Conservation (phyloP, 1,284 basidiomycete species). For the Ceratobasidium sp. region DNA sequence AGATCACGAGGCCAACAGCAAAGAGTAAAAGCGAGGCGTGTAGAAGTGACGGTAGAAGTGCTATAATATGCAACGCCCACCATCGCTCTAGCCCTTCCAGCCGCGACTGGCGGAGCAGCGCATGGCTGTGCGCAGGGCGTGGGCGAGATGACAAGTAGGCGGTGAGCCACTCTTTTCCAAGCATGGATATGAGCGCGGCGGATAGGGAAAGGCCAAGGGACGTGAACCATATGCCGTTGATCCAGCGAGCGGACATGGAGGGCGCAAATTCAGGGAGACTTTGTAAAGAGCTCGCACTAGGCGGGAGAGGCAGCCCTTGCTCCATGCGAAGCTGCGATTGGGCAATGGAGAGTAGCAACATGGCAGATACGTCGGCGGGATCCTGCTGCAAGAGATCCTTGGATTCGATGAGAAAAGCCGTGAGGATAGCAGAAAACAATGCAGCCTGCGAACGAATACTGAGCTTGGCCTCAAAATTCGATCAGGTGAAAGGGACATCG, state of each 20-base stretch:
- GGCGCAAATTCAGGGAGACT: not conserved
- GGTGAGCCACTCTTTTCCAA: slow-evolving; percentile 42
- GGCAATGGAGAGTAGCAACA: not conserved
- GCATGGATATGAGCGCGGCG: slow-evolving; percentile 25
- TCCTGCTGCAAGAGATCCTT: slow-evolving; percentile 14
- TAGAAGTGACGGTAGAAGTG: slow-evolving; percentile 19
- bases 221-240: slow-evolving; percentile 37
- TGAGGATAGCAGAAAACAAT: slow-evolving; percentile 37
- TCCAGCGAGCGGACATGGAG: slow-evolving; percentile 2
- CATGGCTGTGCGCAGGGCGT: slow-evolving; percentile 11
- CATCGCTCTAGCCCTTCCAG: slow-evolving; percentile 23
- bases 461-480: not conserved
- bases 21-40: slow-evolving; percentile 30
- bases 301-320: not conserved
- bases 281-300: not conserved
- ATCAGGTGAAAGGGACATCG: not conserved
- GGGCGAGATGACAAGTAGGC: slow-evolving; percentile 15
- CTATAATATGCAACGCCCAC: slow-evolving; percentile 32
- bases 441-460: slow-evolving; percentile 5
- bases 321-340: slow-evolving; percentile 16
- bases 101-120: slow-evolving; percentile 19
- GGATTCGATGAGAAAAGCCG: slow-evolving; percentile 39
- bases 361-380: not conserved
- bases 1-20: slow-evolving; percentile 18
- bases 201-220: slow-evolving; percentile 28